Evolutionary conservation across 2,329 filamentous ascomycete genomes (phyloP).

Genomic region (Colletotrichum sp.): DNA sequence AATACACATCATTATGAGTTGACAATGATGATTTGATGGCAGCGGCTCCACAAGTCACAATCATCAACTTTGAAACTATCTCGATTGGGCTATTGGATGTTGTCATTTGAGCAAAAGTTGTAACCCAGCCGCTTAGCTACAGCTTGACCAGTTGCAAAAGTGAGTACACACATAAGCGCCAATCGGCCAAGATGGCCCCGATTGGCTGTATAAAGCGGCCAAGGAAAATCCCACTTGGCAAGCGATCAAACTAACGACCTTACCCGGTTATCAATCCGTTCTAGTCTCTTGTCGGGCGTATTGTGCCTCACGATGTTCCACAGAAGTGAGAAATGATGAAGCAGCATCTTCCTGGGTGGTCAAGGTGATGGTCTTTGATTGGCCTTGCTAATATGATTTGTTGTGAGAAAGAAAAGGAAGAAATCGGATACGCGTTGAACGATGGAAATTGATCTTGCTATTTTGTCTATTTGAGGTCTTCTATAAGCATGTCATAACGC

Average conservation of each 20-base stretch:
- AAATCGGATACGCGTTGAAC: fast-evolving
- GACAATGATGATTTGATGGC: not conserved
- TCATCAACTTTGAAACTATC: fast-evolving
- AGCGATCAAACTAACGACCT: not conserved
- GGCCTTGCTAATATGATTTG: not conserved
- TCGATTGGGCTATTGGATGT: not conserved
- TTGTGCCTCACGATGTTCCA: not conserved
- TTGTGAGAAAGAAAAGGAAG: not conserved
- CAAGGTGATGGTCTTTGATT: not conserved
- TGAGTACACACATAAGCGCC: not conserved
- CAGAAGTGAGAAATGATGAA: not conserved
- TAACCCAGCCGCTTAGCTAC: not conserved
- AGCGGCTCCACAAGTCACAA: fast-evolving
- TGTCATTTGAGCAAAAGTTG: not conserved
- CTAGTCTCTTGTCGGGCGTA: not conserved
- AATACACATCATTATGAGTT: fast-evolving
- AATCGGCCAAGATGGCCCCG: not conserved
- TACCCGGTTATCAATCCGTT: not conserved
- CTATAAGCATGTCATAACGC: no score
- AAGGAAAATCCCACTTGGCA: not conserved
- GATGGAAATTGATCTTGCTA: not conserved
- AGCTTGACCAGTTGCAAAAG: not conserved
- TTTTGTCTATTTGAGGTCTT: no score
- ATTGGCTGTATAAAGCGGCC: not conserved
- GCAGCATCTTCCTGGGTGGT: not conserved